A percentile compares a stretch with the other conserved stretches of the same genome.
Conservation (phyloP, 2,329 filamentous ascomycete genomes). For the Sporothrix variecibatus region DNA sequence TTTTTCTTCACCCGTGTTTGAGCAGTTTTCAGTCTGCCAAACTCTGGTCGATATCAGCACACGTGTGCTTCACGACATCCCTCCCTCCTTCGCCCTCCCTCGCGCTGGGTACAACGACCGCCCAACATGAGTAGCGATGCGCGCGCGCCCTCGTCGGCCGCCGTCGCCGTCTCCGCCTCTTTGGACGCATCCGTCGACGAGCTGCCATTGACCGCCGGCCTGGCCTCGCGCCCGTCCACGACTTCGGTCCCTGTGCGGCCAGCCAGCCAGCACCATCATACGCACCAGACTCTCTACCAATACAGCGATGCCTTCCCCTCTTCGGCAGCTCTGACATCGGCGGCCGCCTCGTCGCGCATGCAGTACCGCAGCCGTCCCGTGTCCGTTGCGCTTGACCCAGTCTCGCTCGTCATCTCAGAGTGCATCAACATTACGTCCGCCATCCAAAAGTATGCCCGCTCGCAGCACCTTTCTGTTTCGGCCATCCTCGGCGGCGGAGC, state of each 20-base stretch:
- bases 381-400: slow-evolving; percentile 83
- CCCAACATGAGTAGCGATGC: slow-evolving; percentile 43
- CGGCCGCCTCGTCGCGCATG: slow-evolving; percentile 47
- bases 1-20: not conserved
- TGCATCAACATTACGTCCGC: slow-evolving; percentile 98
- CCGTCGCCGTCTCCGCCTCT: slow-evolving; percentile 21
- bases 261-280: slow-evolving; percentile 25
- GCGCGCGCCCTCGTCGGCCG: slow-evolving; percentile 31
- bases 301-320: not conserved
- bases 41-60: not conserved
- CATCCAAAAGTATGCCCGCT: slow-evolving; percentile 96
- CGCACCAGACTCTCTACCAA: not conserved
- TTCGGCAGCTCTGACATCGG: slow-evolving; percentile 3
- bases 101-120: not conserved
- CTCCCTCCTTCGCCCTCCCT: not conserved
- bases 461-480: slow-evolving; percentile 92
- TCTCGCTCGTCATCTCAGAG: slow-evolving; percentile 94
- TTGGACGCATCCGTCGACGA: slow-evolving; percentile 34
- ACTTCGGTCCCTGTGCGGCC: slow-evolving; percentile 34
- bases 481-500: slow-evolving; percentile 81
- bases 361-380: slow-evolving; percentile 64
- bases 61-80: not conserved
- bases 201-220: slow-evolving; percentile 27
- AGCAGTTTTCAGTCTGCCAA: not conserved
- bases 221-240: slow-evolving; percentile 20